Base-by-base conservation (phyloP, 177 flowering plant species). In the Telopea speciosissima region DNA sequence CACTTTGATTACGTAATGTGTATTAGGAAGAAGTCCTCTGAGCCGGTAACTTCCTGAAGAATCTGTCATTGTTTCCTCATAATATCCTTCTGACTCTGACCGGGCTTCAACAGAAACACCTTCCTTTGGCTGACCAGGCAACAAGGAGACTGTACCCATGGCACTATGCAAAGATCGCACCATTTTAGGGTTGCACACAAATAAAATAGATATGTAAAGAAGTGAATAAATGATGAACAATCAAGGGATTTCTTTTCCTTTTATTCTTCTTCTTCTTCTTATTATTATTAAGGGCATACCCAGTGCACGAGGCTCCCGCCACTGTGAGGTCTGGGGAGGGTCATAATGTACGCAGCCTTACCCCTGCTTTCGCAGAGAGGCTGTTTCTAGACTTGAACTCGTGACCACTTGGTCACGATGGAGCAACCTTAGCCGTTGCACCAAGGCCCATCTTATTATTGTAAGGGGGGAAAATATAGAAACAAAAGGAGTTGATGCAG, bases 51-150 rank as follows among this genome's bases (percentile, higher is more conserved):
- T 80, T 67, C 98, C 99, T 44, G 84, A 85, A 59, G 89, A 82
- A 83, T 93, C 97, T 36, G 97, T 91, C 63, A 81, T 69, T 63
- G 97, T 81, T 80, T 89, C 97, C 79, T 93, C 99, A 78, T 89
- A 96, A 79, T 83, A 91, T 24, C 99, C 98, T 80, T 88, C 81
- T 58, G 97, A 83, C 33, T 86, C 93, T 5, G 99, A 87, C 54
- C 95, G 81, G 21, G 99, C 99, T 88, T 96, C 98, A 60, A 96
- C 83, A 73, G 86, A 79, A 69, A 90, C 86, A 66, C 95, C 95
- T 83, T 85, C 96, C 82, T 85, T 85, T 65, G 98, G 96, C 73
- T 89, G 99, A 52, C 98, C 98, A 78, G 97, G 83, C 63, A 96
- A 78, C 65, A 96, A 77, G 44, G 89, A 82, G 62, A 96, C 88